A percentile compares a stretch with the other conserved stretches of the same genome.
phyloP scores from a whole-genome alignment of 2,329 filamentous ascomycete species.

The Pyrenochaeta sp. region DNA sequence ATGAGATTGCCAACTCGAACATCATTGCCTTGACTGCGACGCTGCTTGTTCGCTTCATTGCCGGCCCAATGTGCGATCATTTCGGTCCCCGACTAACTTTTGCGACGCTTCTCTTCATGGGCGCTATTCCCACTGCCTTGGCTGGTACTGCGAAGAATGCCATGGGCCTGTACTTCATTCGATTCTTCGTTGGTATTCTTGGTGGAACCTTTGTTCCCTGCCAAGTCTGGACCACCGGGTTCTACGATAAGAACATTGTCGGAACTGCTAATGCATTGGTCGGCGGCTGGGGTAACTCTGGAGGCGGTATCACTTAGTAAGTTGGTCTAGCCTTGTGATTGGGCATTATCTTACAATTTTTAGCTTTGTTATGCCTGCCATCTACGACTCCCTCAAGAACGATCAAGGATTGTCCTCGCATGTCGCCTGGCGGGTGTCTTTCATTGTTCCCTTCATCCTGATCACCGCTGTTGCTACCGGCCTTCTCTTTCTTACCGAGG shows the following conservation, averaged over 20 bases:
- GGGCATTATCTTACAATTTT: constrained; percentile 13
- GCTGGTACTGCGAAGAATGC: constrained; percentile 77
- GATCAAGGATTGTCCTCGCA: constrained; percentile 66
- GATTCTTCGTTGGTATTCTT: constrained; percentile 83
- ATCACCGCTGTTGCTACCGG: constrained; percentile 70
- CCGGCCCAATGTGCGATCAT: constrained; percentile 84
- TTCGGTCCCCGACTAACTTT: constrained; percentile 85
- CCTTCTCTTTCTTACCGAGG: constrained; percentile 77
- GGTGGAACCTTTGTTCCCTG: constrained; percentile 83
- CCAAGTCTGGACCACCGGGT: constrained; percentile 91
- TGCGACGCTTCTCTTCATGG: constrained; percentile 76
- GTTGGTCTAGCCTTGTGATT: constrained; percentile 3
- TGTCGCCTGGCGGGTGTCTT: constrained; percentile 83
- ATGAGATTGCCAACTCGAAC: constrained; percentile 86
- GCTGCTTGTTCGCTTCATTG: constrained; percentile 76
- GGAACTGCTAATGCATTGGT: constrained; percentile 87
- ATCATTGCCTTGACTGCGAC: constrained; percentile 73
- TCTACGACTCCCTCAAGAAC: constrained; percentile 78
- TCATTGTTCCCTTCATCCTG: constrained; percentile 82
- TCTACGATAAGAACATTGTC: constrained; percentile 92
- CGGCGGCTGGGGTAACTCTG: constrained; percentile 85
- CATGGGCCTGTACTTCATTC: constrained; percentile 71
- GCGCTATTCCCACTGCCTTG: constrained; percentile 81
- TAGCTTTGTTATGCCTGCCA: constrained; percentile 84
- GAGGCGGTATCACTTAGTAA: constrained; percentile 84